phyloP scores from a whole-genome alignment of 1,284 basidiomycete species.

The Ganoderma boninense region DNA sequence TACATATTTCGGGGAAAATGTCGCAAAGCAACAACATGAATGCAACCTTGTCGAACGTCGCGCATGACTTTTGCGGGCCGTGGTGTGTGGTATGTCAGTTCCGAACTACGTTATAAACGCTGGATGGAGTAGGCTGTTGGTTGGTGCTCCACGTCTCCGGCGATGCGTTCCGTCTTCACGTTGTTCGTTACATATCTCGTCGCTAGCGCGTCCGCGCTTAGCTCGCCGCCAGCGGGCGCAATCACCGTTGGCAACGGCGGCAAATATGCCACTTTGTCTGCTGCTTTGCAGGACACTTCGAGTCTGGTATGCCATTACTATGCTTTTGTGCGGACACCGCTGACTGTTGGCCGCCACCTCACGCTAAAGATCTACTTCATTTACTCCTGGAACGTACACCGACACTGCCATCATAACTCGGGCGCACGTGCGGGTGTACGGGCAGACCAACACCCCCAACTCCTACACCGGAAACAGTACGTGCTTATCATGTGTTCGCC shows the following conservation, averaged over 20 bases:
- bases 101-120: background rate
- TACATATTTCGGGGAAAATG: slow-evolving; percentile 23
- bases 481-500: slow-evolving; percentile 18
- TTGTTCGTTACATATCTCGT: slow-evolving; percentile 22
- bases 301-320: slow-evolving; percentile 29
- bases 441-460: slow-evolving; percentile 33
- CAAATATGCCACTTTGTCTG: slow-evolving; percentile 34
- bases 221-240: slow-evolving; percentile 34
- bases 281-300: slow-evolving; percentile 37
- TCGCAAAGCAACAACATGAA: slow-evolving; percentile 15
- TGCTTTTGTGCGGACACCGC: slow-evolving; percentile 4
- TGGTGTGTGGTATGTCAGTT: slow-evolving; percentile 3
- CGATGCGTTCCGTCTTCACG: slow-evolving; percentile 19
- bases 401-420: slow-evolving; percentile 63
- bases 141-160: background rate
- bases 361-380: slow-evolving; percentile 55
- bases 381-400: slow-evolving; percentile 60
- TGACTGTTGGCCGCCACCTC: slow-evolving; percentile 2
- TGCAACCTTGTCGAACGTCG: background rate
- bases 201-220: slow-evolving; percentile 27
- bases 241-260: slow-evolving; percentile 38
- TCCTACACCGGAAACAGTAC: slow-evolving; percentile 35
- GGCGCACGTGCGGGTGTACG: slow-evolving; percentile 37
- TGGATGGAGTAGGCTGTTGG: background rate
- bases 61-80: slow-evolving; percentile 20